Percentiles rank a stretch among this genome's conserved stretches.
These are phyloP conservation scores for Bipolaris zeicola DNA, from an alignment of 2,329 filamentous ascomycete species.

Conservation along the genomic window DNA sequence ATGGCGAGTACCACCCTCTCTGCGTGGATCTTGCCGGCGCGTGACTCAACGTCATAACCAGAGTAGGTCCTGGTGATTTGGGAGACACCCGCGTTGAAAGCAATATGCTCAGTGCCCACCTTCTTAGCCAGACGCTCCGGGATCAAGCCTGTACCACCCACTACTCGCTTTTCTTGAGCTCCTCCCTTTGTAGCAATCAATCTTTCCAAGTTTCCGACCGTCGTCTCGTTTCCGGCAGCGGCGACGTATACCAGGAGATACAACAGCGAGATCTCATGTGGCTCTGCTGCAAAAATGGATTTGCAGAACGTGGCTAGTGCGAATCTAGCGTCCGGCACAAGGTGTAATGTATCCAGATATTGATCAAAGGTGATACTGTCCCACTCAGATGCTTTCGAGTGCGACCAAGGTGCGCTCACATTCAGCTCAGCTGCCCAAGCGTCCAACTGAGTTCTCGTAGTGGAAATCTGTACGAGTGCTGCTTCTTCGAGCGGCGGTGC, in stretches of 20 bases:
- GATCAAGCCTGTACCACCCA: conserved; percentile 31
- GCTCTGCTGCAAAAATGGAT: conserved; percentile 21
- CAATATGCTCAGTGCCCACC: conserved; percentile 22
- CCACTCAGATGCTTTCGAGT: conserved; percentile 19
- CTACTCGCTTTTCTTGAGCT: conserved; percentile 27
- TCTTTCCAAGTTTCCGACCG: conserved; percentile 18
- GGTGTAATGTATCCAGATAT: conserved; percentile 8
- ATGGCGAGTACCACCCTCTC: conserved; percentile 57
- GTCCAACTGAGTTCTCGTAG: conserved; percentile 20
- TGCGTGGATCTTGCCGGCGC: conserved; percentile 39
- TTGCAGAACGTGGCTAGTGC: conserved; percentile 18
- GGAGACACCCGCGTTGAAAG: conserved; percentile 23
- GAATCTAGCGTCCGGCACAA: conserved; percentile 16
- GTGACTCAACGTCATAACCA: conserved; percentile 23
- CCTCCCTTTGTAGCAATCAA: conserved; percentile 18
- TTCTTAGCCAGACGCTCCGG: conserved; percentile 20
- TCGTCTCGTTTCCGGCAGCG: conserved; percentile 26
- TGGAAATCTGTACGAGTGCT: conserved; percentile 18
- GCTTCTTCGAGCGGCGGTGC: conserved; percentile 17
- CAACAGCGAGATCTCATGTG: conserved; percentile 20
- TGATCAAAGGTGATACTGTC: conserved; percentile 22
- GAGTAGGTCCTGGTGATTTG: conserved; percentile 18
- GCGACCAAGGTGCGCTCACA: conserved; percentile 21
- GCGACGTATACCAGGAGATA: conserved; percentile 30
- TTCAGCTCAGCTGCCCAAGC: conserved; percentile 26